A percentile compares a stretch with the other conserved stretches of the same genome.
phyloP scores from a whole-genome alignment of 2,329 filamentous ascomycete genomes.

The Fusarium sp. region DNA sequence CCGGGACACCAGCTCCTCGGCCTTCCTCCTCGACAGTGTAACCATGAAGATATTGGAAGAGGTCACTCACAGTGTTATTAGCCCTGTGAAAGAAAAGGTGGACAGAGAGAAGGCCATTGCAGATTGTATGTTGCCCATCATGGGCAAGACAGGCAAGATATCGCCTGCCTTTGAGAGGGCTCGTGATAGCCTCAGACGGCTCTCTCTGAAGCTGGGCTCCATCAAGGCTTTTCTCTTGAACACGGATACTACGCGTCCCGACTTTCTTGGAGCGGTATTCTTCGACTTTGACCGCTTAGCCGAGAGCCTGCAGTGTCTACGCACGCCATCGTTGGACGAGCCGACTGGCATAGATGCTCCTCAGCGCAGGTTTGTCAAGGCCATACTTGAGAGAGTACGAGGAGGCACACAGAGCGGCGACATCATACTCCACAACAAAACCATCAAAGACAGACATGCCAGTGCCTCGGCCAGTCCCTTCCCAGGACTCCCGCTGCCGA shows the following conservation, averaged over 20 bases:
- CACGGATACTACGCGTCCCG: neutral
- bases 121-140: neutral
- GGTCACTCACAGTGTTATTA: neutral
- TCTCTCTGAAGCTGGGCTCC: neutral
- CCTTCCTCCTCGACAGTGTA: neutral
- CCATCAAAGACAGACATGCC: neutral
- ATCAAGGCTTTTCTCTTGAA: neutral
- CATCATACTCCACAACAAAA: neutral
- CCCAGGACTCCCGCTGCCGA: neutral
- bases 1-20: neutral
- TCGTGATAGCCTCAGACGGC: neutral
- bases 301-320: neutral
- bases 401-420: neutral
- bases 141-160: neutral
- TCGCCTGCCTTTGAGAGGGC: neutral
- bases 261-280: neutral
- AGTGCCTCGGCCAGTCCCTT: neutral
- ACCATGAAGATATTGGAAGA: neutral
- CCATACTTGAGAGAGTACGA: neutral
- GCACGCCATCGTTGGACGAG: neutral
- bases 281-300: neutral
- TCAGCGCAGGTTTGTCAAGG: neutral
- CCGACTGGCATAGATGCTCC: neutral
- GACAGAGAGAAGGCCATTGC: neutral
- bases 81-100: neutral